phyloP scores from a whole-genome alignment of 2,329 filamentous ascomycete species.

The Huntiella moniliformis region DNA sequence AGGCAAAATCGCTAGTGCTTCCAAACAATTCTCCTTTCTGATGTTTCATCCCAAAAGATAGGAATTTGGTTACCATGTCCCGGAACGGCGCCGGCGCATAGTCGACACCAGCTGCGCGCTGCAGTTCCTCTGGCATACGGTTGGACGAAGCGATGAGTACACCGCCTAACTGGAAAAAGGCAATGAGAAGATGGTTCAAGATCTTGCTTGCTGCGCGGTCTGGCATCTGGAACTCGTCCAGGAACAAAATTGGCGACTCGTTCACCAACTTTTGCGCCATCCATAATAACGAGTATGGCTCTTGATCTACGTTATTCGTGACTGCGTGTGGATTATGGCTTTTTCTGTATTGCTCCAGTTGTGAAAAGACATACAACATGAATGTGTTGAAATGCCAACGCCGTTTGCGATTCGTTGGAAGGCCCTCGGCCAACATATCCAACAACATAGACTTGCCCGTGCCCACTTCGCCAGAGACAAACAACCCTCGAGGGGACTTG shows the following conservation, averaged over 20 bases:
- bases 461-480: constrained; percentile 66
- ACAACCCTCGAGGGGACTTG: constrained; percentile 53
- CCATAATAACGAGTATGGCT: constrained; percentile 45
- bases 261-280: constrained; percentile 60
- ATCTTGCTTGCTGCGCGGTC: constrained; percentile 64
- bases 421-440: constrained; percentile 58
- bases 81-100: constrained; percentile 39
- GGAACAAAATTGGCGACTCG: constrained; percentile 55
- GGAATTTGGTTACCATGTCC: constrained; percentile 30
- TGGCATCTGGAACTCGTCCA: constrained; percentile 71
- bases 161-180: constrained; percentile 66
- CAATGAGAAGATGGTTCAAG: constrained; percentile 57
- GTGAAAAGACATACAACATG: constrained; percentile 60
- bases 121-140: constrained; percentile 65
- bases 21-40: constrained; percentile 33
- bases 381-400: constrained; percentile 76
- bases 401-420: constrained; percentile 54
- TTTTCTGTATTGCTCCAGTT: constrained; percentile 45
- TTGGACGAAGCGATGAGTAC: constrained; percentile 68
- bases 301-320: constrained; percentile 23
- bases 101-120: constrained; percentile 53
- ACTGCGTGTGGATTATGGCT: constrained; percentile 12
- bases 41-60: constrained; percentile 16
- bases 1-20: constrained; percentile 51
- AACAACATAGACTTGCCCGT: constrained; percentile 76